These are phyloP conservation scores for Exophiala spinifera DNA, from an alignment of 2,329 filamentous ascomycete species.

Conservation along the genomic window DNA sequence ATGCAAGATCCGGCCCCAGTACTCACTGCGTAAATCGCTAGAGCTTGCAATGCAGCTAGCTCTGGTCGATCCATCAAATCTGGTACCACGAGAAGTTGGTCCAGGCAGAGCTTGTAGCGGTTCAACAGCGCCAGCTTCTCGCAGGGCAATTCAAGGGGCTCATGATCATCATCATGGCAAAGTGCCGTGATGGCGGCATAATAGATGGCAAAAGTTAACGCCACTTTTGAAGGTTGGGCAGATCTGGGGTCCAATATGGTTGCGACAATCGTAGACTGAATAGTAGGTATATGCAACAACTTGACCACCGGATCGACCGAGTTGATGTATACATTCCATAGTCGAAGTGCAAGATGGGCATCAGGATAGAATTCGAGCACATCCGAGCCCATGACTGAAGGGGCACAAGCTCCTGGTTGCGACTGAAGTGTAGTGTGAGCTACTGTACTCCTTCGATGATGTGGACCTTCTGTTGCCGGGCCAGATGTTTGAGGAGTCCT, in stretches of 20 bases:
- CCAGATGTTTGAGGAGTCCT: background rate
- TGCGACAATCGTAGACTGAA: constrained; percentile 22
- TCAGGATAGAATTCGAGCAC: constrained; percentile 10
- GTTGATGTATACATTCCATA: constrained; percentile 30
- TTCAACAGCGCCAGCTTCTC: constrained; percentile 22
- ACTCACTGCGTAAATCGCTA: constrained; percentile 51
- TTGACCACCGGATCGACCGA: constrained; percentile 31
- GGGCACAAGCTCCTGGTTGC: background rate
- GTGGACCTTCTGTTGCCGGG: background rate
- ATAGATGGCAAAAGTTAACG: constrained; percentile 36
- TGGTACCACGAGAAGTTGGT: constrained; percentile 22
- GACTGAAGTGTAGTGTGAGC: background rate
- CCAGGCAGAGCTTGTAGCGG: constrained; percentile 23
- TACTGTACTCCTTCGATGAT: background rate
- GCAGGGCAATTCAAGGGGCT: constrained; percentile 25
- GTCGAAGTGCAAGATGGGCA: constrained; percentile 9
- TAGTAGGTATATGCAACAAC: constrained; percentile 28
- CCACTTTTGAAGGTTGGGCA: constrained; percentile 25
- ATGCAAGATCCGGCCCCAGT: background rate
- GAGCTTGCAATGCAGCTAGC: constrained; percentile 57
- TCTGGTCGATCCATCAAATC: constrained; percentile 36
- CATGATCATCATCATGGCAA: constrained; percentile 28
- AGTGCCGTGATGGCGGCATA: constrained; percentile 33
- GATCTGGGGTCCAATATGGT: constrained; percentile 29
- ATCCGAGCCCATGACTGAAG: background rate